phyloP scores from a whole-genome alignment of 495 filamentous ascomycete species.

The Xylaria longipes region DNA sequence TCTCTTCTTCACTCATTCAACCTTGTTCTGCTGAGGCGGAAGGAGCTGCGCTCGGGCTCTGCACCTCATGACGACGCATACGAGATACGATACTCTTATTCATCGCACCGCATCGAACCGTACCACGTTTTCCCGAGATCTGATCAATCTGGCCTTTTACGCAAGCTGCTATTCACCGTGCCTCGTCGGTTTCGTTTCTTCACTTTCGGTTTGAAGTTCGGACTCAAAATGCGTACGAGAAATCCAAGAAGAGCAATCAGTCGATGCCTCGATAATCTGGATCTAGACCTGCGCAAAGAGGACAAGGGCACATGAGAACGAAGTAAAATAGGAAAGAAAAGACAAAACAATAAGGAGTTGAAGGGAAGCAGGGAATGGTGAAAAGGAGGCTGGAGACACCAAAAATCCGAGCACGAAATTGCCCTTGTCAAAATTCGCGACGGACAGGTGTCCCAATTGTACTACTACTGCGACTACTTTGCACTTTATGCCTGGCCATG shows the following conservation, averaged over 20 bases:
- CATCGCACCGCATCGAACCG: neutral
- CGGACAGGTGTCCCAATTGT: neutral
- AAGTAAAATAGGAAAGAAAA: neutral
- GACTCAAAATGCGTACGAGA: neutral
- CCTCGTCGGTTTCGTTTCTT: neutral
- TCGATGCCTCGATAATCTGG: neutral
- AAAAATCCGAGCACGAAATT: neutral
- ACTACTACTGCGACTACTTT: neutral
- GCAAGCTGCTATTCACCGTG: neutral
- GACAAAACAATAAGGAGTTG: neutral
- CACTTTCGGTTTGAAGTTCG: neutral
- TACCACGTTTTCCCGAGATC: neutral
- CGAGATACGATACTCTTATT: neutral
- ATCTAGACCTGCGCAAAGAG: neutral
- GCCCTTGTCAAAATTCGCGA: neutral
- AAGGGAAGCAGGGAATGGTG: neutral
- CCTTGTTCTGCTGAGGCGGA: neutral
- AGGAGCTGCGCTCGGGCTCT: neutral
- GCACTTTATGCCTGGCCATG: neutral
- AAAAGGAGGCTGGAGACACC: neutral
- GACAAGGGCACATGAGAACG: neutral
- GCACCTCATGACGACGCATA: neutral
- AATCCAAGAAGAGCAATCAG: neutral
- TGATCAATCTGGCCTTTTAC: neutral
- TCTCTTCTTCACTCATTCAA: neutral